These are phyloP conservation scores for Amoeboaphelidium occidentale DNA, from an alignment of 371 early-diverging fungal species.

Conservation along the genomic window DNA sequence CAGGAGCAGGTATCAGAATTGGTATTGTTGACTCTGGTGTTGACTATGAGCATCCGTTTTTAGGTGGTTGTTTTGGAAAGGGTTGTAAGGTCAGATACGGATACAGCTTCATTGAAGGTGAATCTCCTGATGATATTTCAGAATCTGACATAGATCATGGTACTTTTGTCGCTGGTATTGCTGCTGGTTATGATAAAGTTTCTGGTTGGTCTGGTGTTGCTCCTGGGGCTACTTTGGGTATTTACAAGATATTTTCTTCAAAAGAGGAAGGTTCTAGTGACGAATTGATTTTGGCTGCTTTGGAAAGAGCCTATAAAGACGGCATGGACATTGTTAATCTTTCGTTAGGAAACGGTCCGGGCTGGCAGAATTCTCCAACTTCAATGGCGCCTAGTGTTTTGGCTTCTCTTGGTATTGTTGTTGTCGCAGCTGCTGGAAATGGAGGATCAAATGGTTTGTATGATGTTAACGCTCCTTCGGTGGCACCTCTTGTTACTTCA, in stretches of 20 bases:
- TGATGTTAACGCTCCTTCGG: constrained; percentile 30
- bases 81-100: constrained; percentile 23
- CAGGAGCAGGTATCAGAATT: not conserved
- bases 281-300: constrained; percentile 36
- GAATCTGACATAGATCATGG: too few relatives aligned
- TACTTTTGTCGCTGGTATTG: constrained; percentile 37
- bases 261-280: constrained; percentile 21
- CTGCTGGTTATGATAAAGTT: constrained; percentile 27
- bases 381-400: constrained; percentile 24
- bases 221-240: constrained; percentile 33
- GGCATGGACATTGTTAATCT: constrained; percentile 32
- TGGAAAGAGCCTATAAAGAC: constrained; percentile 31
- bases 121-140: constrained; percentile 7
- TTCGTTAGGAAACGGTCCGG: constrained; percentile 35
- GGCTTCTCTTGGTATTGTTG: constrained; percentile 15
- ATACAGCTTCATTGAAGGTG: constrained; percentile 28
- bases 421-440: constrained; percentile 44
- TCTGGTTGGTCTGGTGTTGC: constrained; percentile 40
- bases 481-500: constrained; percentile 27
- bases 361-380: constrained; percentile 26
- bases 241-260: constrained; percentile 42
- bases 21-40: constrained; percentile 1
- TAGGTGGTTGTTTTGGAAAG: constrained; percentile 24
- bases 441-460: constrained; percentile 34
- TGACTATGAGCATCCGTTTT: constrained; percentile 26